Evolutionary conservation across 306 rosid genomes (phyloP), one percentile per base, ranked within the genome.

Genomic region (Vicia villosa): DNA sequence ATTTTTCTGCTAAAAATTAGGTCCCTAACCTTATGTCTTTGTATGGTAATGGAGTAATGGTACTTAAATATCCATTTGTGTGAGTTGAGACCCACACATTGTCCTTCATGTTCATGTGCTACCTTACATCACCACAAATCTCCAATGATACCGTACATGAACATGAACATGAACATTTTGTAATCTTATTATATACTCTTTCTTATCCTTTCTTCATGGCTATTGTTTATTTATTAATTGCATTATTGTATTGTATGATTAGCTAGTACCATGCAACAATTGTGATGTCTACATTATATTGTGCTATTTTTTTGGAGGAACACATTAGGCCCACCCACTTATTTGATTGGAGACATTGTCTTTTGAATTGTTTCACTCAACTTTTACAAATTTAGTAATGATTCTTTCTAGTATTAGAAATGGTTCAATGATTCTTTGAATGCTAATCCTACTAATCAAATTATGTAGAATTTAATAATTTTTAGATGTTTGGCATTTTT

Each of bases 271-370:
- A 66, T 80, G 66, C 76, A 73, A 79, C 71, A 66, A 50, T 69
- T 79, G 78, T 70, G 70, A 49, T 77, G 87, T 78, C 85, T 63
- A 69, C 75, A 56, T n/a, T n/a, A n/a, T n/a, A n/a, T 40, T 73
- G 45, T 72, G 60, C 54, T 67, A 62, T 52, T 78, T 72, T 74
- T 80, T 79, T 75, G 64, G 40, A 60, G 81, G 70, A 85, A 77
- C 92, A 83, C 30, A 20, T 20, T 3, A 67, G 93, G 86, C 88
- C 90, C 89, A 77, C 86, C 56, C 63, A 37, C 47, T 74, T 61
- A 80, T 24, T 60, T 78, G 81, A 74, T 77, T 77, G 75, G 60
- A 24, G 79, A 64, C 74, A 54, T 58, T 68, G 80, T 63, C 76
- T 66, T 36, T 61, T 21, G 64, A 28, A 66, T 75, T 79, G 77